These are phyloP conservation scores for Cryptosporidium xiaoi DNA, from an alignment of 169 alveolate species.

Conservation along the genomic window DNA sequence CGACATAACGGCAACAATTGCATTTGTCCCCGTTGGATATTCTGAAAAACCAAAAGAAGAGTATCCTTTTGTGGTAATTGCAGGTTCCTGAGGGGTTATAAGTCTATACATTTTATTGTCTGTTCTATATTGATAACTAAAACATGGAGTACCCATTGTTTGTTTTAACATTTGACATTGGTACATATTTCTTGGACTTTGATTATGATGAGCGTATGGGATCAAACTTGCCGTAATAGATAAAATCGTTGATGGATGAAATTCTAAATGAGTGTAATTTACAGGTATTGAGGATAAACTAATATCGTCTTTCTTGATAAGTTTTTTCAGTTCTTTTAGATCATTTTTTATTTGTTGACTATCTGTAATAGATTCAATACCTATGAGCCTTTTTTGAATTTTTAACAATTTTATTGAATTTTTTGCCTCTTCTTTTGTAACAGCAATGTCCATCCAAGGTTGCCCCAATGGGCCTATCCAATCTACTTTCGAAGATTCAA, in stretches of 20 bases:
- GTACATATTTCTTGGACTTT: slow-evolving; percentile 98
- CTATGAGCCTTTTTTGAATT: slow-evolving; percentile 43
- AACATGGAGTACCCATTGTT: slow-evolving; percentile 99
- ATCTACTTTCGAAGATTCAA: slow-evolving; percentile 90
- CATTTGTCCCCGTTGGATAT: slow-evolving; percentile 99
- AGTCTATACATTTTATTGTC: slow-evolving; percentile 93
- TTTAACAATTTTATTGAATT: slow-evolving; percentile 40
- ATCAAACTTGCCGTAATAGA: slow-evolving; percentile 96
- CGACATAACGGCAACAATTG: slow-evolving; percentile 99
- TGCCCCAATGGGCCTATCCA: slow-evolving; percentile 97
- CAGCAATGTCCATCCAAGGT: slow-evolving; percentile 90
- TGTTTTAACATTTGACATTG: slow-evolving; percentile 99
- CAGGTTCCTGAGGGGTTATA: slow-evolving; percentile 97
- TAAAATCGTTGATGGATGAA: slow-evolving; percentile 94
- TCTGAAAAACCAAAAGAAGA: slow-evolving; percentile 93
- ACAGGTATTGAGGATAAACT: slow-evolving; percentile 83
- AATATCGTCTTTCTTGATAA: slow-evolving; percentile 74
- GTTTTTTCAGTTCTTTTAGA: slow-evolving; percentile 4
- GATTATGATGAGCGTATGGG: slow-evolving; percentile 99
- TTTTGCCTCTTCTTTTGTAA: slow-evolving; percentile 61
- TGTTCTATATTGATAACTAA: slow-evolving; percentile 93
- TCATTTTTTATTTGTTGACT: slow-evolving; percentile 15
- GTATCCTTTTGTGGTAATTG: slow-evolving; percentile 94
- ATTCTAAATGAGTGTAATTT: slow-evolving; percentile 94
- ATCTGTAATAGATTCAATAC: slow-evolving; percentile 1